phyloP scores from a whole-genome alignment of 257 asterid species.

The Jacaranda mimosifolia region DNA sequence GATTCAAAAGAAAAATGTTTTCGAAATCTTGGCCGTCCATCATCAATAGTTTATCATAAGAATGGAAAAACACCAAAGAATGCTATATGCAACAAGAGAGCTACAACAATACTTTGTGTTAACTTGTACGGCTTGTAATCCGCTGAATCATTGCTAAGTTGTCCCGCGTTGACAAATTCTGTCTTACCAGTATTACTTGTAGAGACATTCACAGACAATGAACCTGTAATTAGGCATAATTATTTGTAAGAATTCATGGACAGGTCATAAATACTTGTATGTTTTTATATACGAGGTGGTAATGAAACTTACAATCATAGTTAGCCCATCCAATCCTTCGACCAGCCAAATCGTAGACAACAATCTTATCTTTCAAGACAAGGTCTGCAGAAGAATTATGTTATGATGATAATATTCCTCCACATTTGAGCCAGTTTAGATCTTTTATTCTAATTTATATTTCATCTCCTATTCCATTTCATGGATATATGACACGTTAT shows the following conservation, averaged over 20 bases:
- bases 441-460: too few relatives aligned
- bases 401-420: not conserved
- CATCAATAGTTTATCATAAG: conserved; percentile 45
- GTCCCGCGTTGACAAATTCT: conserved; percentile 79
- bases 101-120: conserved; percentile 31
- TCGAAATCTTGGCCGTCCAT: conserved; percentile 10
- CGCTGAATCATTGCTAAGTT: conserved; percentile 45
- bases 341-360: conserved; percentile 84
- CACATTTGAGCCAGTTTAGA: too few relatives aligned
- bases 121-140: conserved; percentile 32
- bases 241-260: too few relatives aligned
- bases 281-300: not conserved
- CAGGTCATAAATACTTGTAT: too few relatives aligned
- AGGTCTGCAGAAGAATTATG: conserved; percentile 62
- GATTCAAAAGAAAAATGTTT: not conserved
- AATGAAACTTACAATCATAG: conserved; percentile 86
- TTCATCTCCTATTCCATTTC: too few relatives aligned
- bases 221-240: conserved; percentile 53
- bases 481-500: too few relatives aligned
- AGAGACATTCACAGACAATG: conserved; percentile 77
- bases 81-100: conserved; percentile 54
- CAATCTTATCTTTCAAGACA: conserved; percentile 86
- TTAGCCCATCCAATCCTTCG: conserved; percentile 92
- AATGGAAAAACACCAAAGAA: conserved; percentile 48
- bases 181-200: conserved; percentile 68